Percentiles rank a stretch among this genome's conserved stretches.
phyloP scores from a whole-genome alignment of 1,139 yeast genomes.

The Suhomyces choctaworum region DNA sequence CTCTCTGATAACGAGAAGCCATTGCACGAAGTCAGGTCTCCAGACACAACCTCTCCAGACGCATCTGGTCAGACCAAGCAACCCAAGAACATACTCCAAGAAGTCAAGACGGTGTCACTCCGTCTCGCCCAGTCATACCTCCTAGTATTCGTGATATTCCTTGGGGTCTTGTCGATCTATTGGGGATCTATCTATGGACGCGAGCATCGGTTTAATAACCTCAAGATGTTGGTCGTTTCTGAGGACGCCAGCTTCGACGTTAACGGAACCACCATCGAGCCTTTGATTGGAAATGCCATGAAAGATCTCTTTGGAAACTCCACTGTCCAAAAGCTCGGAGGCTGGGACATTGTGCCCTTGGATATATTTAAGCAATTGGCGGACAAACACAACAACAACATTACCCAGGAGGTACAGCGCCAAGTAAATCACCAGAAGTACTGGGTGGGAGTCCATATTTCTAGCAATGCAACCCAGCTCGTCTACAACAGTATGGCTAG shows the following conservation, averaged over 20 bases:
- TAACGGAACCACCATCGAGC: slow-evolving; percentile 24
- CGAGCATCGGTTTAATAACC: slow-evolving; percentile 33
- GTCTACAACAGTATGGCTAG: slow-evolving; percentile 34
- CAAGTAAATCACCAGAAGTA: slow-evolving; percentile 49
- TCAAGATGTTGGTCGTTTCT: slow-evolving; percentile 48
- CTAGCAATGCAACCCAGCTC: slow-evolving; percentile 42
- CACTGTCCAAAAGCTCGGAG: slow-evolving; percentile 26
- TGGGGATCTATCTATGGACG: slow-evolving; percentile 62
- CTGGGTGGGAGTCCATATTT: slow-evolving; percentile 55
- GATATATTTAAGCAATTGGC: slow-evolving; percentile 33
- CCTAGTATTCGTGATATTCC: slow-evolving; percentile 21
- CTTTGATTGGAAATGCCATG: slow-evolving; percentile 37
- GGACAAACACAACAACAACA: slow-evolving; percentile 29
- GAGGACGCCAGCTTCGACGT: slow-evolving; percentile 36
- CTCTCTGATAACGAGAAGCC: too few relatives aligned
- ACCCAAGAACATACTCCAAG: not conserved
- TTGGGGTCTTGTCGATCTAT: slow-evolving; percentile 49
- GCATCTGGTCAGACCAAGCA: too few relatives aligned
- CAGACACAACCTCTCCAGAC: too few relatives aligned
- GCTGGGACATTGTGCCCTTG: slow-evolving; percentile 39
- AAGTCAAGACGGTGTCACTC: slow-evolving; percentile 1
- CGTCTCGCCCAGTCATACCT: slow-evolving; percentile 15
- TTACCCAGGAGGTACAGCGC: slow-evolving; percentile 35
- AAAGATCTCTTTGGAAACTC: slow-evolving; percentile 23
- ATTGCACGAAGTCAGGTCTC: too few relatives aligned